Evolutionary conservation across 2,329 filamentous ascomycete genomes (phyloP), one percentile per base, ranked within the genome.

Genomic region (Aspergillus unguis): DNA sequence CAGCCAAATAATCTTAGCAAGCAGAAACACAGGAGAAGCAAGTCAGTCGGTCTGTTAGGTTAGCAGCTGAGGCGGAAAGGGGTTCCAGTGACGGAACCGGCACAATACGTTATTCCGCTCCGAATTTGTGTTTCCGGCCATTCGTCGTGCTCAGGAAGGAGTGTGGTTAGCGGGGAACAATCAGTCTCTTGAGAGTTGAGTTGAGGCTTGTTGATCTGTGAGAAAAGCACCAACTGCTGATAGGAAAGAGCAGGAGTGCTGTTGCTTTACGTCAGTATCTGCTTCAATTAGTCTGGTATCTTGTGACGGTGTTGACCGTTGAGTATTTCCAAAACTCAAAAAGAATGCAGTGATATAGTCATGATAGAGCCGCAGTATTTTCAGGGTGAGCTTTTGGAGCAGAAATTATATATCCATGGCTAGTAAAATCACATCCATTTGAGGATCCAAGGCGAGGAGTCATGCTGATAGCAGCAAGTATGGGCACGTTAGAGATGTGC

Each of bases 11-110:
- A 56, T 50, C 42, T 38, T 51, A 53, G 55, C 42, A 54, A 17
- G 56, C 45, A 60, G 50, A 49, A 42, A 53, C 50, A 52, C 50
- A 58, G 49, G 54, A 59, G 57, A 55, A 58, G 57, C 56, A 57
- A 56, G 53, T 52, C 53, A 53, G 53, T 56, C 54, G 37, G 44
- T 54, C 44, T 47, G 48, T 54, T 52, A 50, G 53, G 37, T 51
- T 48, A 47, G 54, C 42, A 17, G 17, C 17, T 17, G 17, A 53
- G 57, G 53, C 53, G 57, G 33, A 43, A 43, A 44, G 49, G 35
- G 42, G 42, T 36, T 37, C 32, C 27, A 37, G 33, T 44, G 35
- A 37, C 17, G 41, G 36, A 36, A 11, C 41, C 43, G 26, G 38
- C 3, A 32, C 4, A 29, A 42, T 52, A 43, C 27, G 41, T 54